These are phyloP conservation scores for Elsinoe batatas DNA, from an alignment of 2,329 filamentous ascomycete genomes.

Conservation along the genomic window DNA sequence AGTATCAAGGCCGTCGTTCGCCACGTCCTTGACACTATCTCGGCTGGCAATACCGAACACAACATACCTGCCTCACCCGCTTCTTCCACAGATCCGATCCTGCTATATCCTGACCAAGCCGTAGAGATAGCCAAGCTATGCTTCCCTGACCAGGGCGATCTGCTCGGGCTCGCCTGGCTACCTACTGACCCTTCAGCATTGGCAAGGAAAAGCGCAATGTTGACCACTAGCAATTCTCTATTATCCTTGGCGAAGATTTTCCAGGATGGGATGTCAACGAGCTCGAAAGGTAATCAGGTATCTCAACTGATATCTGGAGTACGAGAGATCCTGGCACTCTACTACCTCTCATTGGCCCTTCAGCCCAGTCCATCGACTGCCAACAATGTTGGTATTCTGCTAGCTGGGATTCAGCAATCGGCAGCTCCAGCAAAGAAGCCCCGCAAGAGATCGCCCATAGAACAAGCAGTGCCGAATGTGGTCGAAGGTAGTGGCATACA, in stretches of 20 bases:
- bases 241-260: conserved; percentile 95
- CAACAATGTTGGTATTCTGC: conserved; percentile 92
- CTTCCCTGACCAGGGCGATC: conserved; percentile 63
- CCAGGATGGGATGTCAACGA: conserved; percentile 84
- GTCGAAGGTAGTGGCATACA: conserved; percentile 76
- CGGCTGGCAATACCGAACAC: conserved; percentile 23
- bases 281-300: conserved; percentile 35
- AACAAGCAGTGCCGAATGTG: conserved; percentile 59
- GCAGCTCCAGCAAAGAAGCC: conserved; percentile 27
- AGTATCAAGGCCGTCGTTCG: conserved; percentile 71
- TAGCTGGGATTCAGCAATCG: conserved; percentile 84
- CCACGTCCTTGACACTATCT: conserved; percentile 62
- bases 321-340: conserved; percentile 84
- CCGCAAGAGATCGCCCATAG: conserved; percentile 23
- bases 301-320: conserved; percentile 56
- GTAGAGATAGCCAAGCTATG: conserved; percentile 73
- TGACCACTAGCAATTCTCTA: conserved; percentile 90
- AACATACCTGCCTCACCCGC: conserved; percentile 19
- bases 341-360: conserved; percentile 87
- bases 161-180: conserved; percentile 70
- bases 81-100: conserved; percentile 51
- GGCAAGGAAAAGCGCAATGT: conserved; percentile 68
- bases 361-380: conserved; percentile 95
- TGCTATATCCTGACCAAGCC: conserved; percentile 75
- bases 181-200: conserved; percentile 47